Evolutionary conservation across 2,329 filamentous ascomycete species (phyloP), one percentile per base, ranked within the genome.

Genomic region (Venturia effusa): DNA sequence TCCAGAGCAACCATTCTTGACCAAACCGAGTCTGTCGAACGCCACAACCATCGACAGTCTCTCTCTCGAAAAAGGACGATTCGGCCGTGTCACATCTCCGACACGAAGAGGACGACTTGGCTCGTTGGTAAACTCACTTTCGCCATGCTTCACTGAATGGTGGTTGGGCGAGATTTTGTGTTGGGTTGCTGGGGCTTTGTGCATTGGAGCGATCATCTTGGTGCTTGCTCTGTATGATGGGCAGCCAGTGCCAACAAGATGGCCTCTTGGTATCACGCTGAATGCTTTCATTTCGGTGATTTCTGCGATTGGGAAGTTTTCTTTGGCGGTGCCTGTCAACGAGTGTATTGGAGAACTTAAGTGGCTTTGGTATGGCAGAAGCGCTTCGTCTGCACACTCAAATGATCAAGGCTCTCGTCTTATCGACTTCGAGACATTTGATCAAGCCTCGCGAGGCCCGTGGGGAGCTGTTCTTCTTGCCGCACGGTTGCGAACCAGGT

Each of bases 401-500:
- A 59, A 66, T 0, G 41, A 24, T 8, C 11, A 71, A 5, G 70
- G 71, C 0, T 73, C 72, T 24, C 66, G 69, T 6, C 71, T 74
- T 66, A 71, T 69, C 69, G 73, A 74, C n/a, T 73, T 71, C 19
- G 73, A 74, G 34, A 71, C 72, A 0, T 74, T 74, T 19, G 73
- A 74, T 37, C 39, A 62, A n/a, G 66, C 66, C 27, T 55, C 43
- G 3, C 8, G 66, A 39, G 66, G 66, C 3, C 65, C 65, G 10
- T 66, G 62, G 64, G 66, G 62, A 24, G 3, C 65, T 15, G 40
- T 66, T 30, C 17, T 51, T n/a, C 61, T 66, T 7, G 13, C 66
- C 19, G 10, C 54, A 10, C 54, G 22, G 17, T 41, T 61, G n/a
- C 61, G 59, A 39, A n/a, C 8, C 39, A 61, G 48, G 64, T 64